phyloP scores from a whole-genome alignment of 441 rosid species.

The Eruca vesicaria region DNA sequence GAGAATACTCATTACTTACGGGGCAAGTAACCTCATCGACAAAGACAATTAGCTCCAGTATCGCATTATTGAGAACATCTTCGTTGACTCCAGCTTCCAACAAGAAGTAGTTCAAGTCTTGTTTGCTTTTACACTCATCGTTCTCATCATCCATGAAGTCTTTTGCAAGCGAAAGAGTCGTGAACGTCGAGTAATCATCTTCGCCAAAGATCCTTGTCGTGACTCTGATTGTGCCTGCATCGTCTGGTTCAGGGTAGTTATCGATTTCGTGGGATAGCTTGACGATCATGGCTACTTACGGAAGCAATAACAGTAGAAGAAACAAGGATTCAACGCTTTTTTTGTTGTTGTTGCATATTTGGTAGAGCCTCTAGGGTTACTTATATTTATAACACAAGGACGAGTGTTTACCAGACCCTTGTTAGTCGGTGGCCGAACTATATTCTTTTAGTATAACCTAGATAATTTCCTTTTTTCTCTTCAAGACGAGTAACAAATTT shows the following conservation, averaged over 20 bases:
- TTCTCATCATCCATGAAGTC: neutral
- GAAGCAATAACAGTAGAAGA: neutral
- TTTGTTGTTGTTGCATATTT: neutral
- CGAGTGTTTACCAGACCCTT: neutral
- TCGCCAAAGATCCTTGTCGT: neutral
- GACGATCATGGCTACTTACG: neutral
- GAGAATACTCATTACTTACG: neutral
- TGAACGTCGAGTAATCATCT: neutral
- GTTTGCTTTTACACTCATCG: constrained; percentile 3
- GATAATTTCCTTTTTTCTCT: neutral
- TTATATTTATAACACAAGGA: neutral
- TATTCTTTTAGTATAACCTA: neutral
- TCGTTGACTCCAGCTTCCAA: neutral
- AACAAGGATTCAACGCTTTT: neutral
- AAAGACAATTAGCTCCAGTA: neutral
- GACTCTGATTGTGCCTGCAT: constrained; percentile 3
- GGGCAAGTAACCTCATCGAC: neutral
- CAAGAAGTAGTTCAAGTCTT: constrained; percentile 4
- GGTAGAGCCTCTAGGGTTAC: neutral
- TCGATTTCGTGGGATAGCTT: neutral
- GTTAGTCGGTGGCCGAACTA: neutral
- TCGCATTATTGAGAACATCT: neutral
- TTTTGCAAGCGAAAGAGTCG: neutral
- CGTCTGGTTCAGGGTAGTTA: constrained; percentile 1
- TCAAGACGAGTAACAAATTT: neutral